Percentiles rank a stretch among this genome's conserved stretches.
Evolutionary conservation across 2,329 filamentous ascomycete species (phyloP).

Genomic region (Diplodia scrobiculata): DNA sequence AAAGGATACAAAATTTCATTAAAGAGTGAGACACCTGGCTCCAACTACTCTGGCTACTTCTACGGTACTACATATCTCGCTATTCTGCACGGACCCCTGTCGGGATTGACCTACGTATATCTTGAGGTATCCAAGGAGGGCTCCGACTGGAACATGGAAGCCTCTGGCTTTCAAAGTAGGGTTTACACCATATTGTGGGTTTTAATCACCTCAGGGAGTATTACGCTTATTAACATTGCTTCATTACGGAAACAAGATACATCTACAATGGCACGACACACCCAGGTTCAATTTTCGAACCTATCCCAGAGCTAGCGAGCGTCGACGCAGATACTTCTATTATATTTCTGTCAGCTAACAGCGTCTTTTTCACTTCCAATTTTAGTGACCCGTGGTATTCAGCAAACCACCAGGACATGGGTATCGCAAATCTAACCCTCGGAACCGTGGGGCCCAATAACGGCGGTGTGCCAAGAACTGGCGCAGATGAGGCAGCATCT

Average conservation of each 20-base stretch:
- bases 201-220: no score
- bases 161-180: no score
- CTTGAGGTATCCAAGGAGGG: no score
- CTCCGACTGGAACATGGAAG: no score
- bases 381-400: conserved; percentile 41
- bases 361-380: conserved; percentile 33
- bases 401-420: conserved; percentile 32
- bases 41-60: no score
- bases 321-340: conserved; percentile 39
- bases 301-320: conserved; percentile 37
- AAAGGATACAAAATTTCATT: no score
- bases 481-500: conserved; percentile 23
- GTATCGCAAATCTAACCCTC: no score
- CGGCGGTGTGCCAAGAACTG: background rate
- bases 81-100: no score
- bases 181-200: no score
- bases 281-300: conserved; percentile 7
- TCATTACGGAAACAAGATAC: background rate
- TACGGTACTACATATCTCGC: no score
- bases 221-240: background rate
- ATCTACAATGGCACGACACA: background rate
- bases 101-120: no score
- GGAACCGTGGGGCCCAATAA: background rate
- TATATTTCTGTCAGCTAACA: conserved; percentile 32
- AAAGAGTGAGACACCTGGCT: no score